Evolutionary conservation across 192 early-diverging fungal species (phyloP).

Genomic region (Diversispora epigaea): DNA sequence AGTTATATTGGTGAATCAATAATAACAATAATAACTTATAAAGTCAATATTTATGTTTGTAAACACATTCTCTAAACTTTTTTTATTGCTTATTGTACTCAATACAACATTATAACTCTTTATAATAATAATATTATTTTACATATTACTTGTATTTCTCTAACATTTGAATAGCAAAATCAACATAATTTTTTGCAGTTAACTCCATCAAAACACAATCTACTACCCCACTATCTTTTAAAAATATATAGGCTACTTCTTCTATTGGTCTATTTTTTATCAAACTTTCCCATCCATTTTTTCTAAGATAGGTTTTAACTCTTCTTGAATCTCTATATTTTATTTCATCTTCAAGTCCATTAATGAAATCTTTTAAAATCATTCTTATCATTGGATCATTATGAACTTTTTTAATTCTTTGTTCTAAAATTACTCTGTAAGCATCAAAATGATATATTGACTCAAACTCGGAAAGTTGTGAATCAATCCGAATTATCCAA

Average conservation of each 20-base stretch:
- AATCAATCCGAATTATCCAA: not conserved
- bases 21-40: too few species aligned
- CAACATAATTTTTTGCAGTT: slow-evolving; percentile 40
- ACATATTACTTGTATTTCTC: not conserved
- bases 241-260: slow-evolving; percentile 37
- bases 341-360: slow-evolving; percentile 40
- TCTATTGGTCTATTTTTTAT: slow-evolving; percentile 36
- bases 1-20: slow-evolving; percentile 30
- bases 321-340: slow-evolving; percentile 34
- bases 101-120: too few species aligned
- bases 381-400: not conserved
- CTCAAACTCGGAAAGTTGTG: not conserved
- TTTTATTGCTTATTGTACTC: too few species aligned
- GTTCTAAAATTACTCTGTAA: too few species aligned
- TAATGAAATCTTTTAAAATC: slow-evolving; percentile 29
- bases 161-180: slow-evolving; percentile 37
- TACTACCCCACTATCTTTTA: slow-evolving; percentile 36
- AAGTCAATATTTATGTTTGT: too few species aligned
- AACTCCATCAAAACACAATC: slow-evolving; percentile 41
- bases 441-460: too few species aligned
- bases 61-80: too few species aligned
- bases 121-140: too few species aligned
- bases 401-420: not conserved
- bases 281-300: slow-evolving; percentile 30
- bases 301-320: slow-evolving; percentile 27